Evolutionary conservation across 2,329 filamentous ascomycete species (phyloP), one percentile per base, ranked within the genome.

Genomic region (Corynespora cassiicola): DNA sequence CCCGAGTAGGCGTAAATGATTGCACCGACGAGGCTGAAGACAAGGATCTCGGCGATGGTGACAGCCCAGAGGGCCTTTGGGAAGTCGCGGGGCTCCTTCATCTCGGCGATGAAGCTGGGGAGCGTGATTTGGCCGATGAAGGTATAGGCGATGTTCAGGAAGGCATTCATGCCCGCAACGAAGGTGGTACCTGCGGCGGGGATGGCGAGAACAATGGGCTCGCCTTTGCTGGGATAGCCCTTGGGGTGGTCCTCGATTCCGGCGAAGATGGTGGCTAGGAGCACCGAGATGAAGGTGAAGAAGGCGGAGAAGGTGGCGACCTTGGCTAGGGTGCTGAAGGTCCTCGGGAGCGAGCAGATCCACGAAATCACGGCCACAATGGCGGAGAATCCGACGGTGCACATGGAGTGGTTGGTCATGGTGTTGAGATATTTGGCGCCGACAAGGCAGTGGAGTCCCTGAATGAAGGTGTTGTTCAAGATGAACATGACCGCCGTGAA

Each of bases 101-200:
- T 96, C 69, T 96, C 91, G 3, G 91, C 90, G 50, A 96, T 96
- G 73, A 96, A 96, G 54, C 87, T 92, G 1, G 91, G 91, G 10
- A 96, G 78, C 0, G 91, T 96, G 57, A 96, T 95, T 65, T 96
- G 91, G 0, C 91, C 91, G 53, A 96, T 96, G 63, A 96, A 96
- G 0, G 91, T 96, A 66, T 96, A 96, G 70, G 85, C 89, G 63
- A 96, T 96, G 70, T 96, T 96, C 66, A 96, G 78, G 70, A 96
- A 96, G 0, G 91, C 91, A 36, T 84, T 90, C 78, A 95, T 85
- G 15, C 85, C 90, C 3, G 79, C 75, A 3, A 95, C 88, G 54
- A 95, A 96, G 0, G 86, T 87, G 0, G 89, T 95, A 12, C 85
- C 81, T 2, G 75, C 68, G 3, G 83, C 69, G 0, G 90, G 87